These are phyloP conservation scores for Fagus sylvatica DNA, from an alignment of 306 rosid species.

Conservation along the genomic window DNA sequence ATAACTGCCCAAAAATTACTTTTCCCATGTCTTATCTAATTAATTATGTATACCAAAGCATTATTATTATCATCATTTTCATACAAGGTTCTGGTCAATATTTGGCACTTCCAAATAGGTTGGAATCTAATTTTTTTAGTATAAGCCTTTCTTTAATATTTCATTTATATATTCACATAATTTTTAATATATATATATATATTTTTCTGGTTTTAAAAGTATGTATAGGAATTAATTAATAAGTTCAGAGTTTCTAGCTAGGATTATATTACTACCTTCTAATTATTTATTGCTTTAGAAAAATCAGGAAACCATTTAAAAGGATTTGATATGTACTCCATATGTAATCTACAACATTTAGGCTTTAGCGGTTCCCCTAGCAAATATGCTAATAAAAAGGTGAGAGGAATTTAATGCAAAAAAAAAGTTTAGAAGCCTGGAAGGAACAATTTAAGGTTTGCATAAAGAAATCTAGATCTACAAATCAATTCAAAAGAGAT, in stretches of 20 bases:
- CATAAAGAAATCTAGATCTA: slow-evolving; percentile 9
- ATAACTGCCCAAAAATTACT: slow-evolving; percentile 27
- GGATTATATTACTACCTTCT: neutral
- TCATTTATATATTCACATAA: slow-evolving; percentile 22
- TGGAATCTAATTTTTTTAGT: slow-evolving; percentile 48
- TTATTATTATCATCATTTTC: slow-evolving; percentile 34
- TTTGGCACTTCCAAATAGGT: slow-evolving; percentile 73
- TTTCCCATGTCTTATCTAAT: slow-evolving; percentile 42
- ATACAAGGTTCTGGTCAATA: slow-evolving; percentile 46
- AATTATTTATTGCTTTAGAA: neutral
- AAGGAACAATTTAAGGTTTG: slow-evolving; percentile 22
- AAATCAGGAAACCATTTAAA: neutral
- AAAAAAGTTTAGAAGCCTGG: neutral
- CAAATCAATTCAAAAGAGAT: slow-evolving; percentile 30
- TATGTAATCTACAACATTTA: neutral
- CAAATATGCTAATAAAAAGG: slow-evolving; percentile 14
- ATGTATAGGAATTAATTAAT: neutral
- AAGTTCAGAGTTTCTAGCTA: neutral
- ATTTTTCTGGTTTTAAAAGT: neutral
- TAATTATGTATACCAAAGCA: slow-evolving; percentile 35
- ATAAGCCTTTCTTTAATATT: slow-evolving; percentile 1
- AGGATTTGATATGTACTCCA: neutral
- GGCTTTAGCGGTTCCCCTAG: neutral
- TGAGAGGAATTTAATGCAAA: slow-evolving; percentile 22
- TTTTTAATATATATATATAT: no score